A percentile compares a stretch with the other conserved stretches of the same genome.
Conservation (phyloP, 2,329 filamentous ascomycete genomes). For the Sclerotinia nivalis region DNA sequence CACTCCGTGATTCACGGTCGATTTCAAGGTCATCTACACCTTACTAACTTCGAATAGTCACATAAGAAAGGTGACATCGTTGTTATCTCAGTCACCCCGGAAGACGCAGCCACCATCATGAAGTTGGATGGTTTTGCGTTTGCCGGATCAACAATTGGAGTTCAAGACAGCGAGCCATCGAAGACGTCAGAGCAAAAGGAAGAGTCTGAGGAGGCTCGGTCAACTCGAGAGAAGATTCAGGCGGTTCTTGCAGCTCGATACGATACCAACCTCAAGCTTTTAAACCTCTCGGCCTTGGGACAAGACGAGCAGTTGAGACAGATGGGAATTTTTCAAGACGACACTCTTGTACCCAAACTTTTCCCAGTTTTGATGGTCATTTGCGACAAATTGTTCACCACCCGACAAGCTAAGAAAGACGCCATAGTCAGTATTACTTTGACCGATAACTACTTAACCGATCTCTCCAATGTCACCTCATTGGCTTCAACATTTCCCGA, state of each 20-base stretch:
- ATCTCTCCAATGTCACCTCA: constrained; percentile 70
- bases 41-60: constrained; percentile 72
- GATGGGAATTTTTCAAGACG: constrained; percentile 71
- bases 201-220: constrained; percentile 54
- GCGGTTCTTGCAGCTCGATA: constrained; percentile 75
- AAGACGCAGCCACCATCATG: constrained; percentile 63
- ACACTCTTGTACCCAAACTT: constrained; percentile 68
- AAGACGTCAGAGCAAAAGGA: constrained; percentile 38
- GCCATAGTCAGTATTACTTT: constrained; percentile 81
- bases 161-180: constrained; percentile 48
- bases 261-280: constrained; percentile 66
- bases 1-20: constrained; percentile 36
- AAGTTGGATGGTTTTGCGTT: constrained; percentile 70
- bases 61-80: constrained; percentile 67
- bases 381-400: constrained; percentile 75
- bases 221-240: constrained; percentile 69
- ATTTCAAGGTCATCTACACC: constrained; percentile 43
- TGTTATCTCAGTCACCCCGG: constrained; percentile 64
- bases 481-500: constrained; percentile 80
- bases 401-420: constrained; percentile 68
- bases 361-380: constrained; percentile 91
- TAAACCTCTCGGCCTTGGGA: constrained; percentile 79
- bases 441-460: constrained; percentile 74
- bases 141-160: constrained; percentile 60
- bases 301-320: constrained; percentile 69